A percentile compares a stretch with the other conserved stretches of the same genome.
Evolutionary conservation across 495 filamentous ascomycete genomes (phyloP).

Genomic region (Neurospora sp.): DNA sequence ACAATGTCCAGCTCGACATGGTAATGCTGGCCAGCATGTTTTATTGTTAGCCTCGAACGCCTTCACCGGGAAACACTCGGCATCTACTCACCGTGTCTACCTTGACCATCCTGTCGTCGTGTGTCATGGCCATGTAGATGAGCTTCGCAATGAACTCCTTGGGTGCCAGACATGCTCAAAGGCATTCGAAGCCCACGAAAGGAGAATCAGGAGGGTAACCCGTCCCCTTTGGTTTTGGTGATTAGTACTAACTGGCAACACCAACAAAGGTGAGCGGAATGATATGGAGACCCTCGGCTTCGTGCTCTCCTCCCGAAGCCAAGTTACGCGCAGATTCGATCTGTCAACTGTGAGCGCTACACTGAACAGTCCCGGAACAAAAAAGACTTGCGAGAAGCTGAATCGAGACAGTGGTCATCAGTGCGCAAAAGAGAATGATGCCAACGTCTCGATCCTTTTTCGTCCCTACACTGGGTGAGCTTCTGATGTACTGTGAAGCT

Average conservation of each 20-base stretch:
- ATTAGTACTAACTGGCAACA: constrained; percentile 34
- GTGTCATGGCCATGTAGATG: constrained; percentile 47
- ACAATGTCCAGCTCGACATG: constrained; percentile 51
- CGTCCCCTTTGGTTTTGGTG: background rate
- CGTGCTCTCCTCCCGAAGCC: constrained; percentile 23
- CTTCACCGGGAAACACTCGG: background rate
- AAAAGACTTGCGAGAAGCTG: constrained; percentile 35
- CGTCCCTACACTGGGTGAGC: constrained; percentile 31
- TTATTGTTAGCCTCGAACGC: background rate
- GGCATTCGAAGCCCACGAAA: constrained; percentile 44
- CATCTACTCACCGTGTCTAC: constrained; percentile 37
- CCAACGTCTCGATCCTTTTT: constrained; percentile 44
- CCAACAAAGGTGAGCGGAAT: constrained; percentile 43
- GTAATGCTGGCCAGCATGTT: constrained; percentile 40
- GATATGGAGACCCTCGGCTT: constrained; percentile 32
- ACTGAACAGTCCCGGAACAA: background rate
- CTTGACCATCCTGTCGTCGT: constrained; percentile 40
- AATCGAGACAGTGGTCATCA: constrained; percentile 48
- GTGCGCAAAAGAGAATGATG: constrained; percentile 48
- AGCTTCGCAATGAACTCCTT: constrained; percentile 46
- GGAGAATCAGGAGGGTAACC: constrained; percentile 35
- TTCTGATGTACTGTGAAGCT: background rate
- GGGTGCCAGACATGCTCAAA: constrained; percentile 48
- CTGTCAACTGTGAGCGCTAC: constrained; percentile 8
- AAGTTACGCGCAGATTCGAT: constrained; percentile 40